phyloP scores from a whole-genome alignment of 2,329 filamentous ascomycete species.

The Furcasterigmium furcatum region DNA sequence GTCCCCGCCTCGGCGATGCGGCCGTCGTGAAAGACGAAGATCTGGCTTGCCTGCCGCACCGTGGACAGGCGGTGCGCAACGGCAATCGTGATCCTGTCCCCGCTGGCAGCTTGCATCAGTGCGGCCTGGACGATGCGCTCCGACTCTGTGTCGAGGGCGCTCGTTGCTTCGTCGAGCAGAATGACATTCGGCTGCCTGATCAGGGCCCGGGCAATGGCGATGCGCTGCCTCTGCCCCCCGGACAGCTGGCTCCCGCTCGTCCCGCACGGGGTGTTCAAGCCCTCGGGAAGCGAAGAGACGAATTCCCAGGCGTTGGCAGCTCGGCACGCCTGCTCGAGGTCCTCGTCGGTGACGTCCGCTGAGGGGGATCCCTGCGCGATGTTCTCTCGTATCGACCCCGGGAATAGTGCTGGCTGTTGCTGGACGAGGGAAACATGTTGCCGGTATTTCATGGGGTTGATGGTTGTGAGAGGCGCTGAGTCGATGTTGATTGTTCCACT shows the following conservation, averaged over 20 bases:
- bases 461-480: slow-evolving; percentile 22
- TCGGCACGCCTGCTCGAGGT: slow-evolving; percentile 37
- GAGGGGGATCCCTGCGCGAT: slow-evolving; percentile 29
- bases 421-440: slow-evolving; percentile 6
- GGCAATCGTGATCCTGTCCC: slow-evolving; percentile 52
- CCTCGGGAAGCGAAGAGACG: slow-evolving; percentile 45
- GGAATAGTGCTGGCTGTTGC: slow-evolving; percentile 9
- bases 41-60: slow-evolving; percentile 48
- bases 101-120: slow-evolving; percentile 38
- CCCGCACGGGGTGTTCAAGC: slow-evolving; percentile 11
- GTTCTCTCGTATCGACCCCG: slow-evolving; percentile 52
- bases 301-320: slow-evolving; percentile 47
- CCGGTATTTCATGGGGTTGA: slow-evolving; percentile 1
- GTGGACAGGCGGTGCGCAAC: slow-evolving; percentile 59
- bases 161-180: slow-evolving; percentile 58
- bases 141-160: slow-evolving; percentile 39
- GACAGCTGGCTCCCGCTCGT: slow-evolving; percentile 29
- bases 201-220: slow-evolving; percentile 54
- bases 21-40: slow-evolving; percentile 56
- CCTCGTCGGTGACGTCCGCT: slow-evolving; percentile 16
- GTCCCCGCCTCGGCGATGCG: slow-evolving; percentile 55
- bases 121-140: slow-evolving; percentile 36
- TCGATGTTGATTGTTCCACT: slow-evolving; percentile 5
- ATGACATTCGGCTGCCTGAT: slow-evolving; percentile 48
- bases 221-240: slow-evolving; percentile 53